These are phyloP conservation scores for Tuber aestivum DNA, from an alignment of 495 filamentous ascomycete species.

Conservation along the genomic window DNA sequence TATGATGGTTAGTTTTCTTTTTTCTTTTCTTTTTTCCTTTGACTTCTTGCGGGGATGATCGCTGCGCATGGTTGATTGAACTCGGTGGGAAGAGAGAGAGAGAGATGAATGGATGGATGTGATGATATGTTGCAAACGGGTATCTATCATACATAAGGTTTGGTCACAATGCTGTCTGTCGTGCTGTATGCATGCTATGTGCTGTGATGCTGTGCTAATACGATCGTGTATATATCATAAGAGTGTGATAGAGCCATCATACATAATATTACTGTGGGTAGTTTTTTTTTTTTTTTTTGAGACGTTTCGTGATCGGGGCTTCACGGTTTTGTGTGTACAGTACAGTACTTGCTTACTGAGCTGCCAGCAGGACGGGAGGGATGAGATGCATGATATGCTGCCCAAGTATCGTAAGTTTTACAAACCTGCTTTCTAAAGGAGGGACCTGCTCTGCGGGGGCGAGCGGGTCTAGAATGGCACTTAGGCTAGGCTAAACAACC, in stretches of 20 bases:
- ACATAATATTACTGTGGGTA: not conserved
- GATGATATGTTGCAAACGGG: not conserved
- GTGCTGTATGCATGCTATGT: not conserved
- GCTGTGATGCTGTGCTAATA: not conserved
- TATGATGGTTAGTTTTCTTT: not conserved
- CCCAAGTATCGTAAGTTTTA: too few relatives aligned
- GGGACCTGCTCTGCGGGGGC: not conserved
- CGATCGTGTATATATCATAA: not conserved
- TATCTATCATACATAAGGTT: not conserved
- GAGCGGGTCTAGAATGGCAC: not conserved
- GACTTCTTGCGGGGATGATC: not conserved
- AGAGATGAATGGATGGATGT: not conserved
- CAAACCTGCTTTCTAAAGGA: not conserved
- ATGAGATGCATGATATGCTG: not conserved
- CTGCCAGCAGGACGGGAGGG: not conserved
- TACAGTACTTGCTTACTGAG: not conserved
- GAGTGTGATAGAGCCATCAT: too few relatives aligned
- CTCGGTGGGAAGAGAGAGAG: not conserved
- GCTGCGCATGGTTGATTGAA: not conserved
- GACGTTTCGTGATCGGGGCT: conserved; percentile 1
- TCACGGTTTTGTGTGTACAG: too few relatives aligned
- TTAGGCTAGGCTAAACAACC: not conserved
- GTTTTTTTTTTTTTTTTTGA: too few relatives aligned
- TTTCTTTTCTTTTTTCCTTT: not conserved
- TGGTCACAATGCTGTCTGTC: not conserved